Evolutionary conservation across 768 basidiomycete species (phyloP).

Genomic region (Boletus patriciae): DNA sequence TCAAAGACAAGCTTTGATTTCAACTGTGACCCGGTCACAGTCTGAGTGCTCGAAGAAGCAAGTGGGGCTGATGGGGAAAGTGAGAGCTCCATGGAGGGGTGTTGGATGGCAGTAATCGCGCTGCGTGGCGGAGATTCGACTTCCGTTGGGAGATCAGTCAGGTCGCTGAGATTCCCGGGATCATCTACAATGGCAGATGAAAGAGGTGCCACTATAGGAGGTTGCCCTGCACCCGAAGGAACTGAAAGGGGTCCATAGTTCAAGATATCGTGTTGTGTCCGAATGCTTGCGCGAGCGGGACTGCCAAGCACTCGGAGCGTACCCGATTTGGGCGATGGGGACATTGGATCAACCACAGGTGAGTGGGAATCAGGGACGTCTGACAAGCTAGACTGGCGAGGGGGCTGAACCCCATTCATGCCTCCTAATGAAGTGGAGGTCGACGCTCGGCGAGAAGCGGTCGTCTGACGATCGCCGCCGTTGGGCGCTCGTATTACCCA

Average conservation of each 20-base stretch:
- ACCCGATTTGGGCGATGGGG: background rate
- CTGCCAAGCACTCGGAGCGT: background rate
- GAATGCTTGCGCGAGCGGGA: background rate
- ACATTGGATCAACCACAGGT: background rate
- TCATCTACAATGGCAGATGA: constrained; percentile 8
- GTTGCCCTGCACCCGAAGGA: background rate
- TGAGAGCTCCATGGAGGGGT: background rate
- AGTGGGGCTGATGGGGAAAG: background rate
- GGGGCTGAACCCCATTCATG: background rate
- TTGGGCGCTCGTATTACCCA: background rate
- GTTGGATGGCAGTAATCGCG: background rate
- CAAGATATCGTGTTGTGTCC: background rate
- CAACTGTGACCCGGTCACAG: background rate
- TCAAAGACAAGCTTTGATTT: constrained; percentile 24
- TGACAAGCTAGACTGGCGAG: background rate
- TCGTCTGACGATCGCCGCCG: background rate
- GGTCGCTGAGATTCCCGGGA: constrained; percentile 22
- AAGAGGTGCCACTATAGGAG: background rate
- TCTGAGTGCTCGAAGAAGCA: background rate
- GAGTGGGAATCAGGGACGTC: background rate
- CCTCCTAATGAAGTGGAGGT: background rate
- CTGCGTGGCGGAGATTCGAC: constrained; percentile 12
- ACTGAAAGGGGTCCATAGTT: background rate
- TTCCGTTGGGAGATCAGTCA: constrained; percentile 34
- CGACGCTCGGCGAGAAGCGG: background rate